Conservation (phyloP, 805 yeast genomes). For the Kuraishia floccosa region DNA sequence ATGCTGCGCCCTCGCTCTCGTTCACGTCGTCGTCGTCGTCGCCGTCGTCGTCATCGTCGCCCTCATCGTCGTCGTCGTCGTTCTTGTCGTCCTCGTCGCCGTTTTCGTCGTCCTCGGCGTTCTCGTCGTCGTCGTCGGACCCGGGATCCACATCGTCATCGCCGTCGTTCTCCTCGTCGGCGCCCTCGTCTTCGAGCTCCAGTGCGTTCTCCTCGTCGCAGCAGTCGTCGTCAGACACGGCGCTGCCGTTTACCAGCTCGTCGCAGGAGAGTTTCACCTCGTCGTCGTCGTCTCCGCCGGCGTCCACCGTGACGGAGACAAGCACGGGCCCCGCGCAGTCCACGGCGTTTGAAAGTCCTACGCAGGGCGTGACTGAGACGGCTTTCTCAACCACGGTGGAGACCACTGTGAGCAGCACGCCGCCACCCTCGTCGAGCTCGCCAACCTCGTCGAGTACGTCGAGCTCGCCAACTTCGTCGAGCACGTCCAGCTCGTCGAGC, state of each 20-base stretch:
- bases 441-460: constrained; percentile 1
- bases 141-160: too few species aligned
- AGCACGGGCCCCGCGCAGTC: too few species aligned
- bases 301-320: constrained; percentile 1
- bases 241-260: too few species aligned
- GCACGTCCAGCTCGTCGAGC: constrained; percentile 2
- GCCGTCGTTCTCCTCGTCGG: too few species aligned
- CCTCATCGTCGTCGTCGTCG: constrained; percentile 7
- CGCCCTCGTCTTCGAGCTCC: too few species aligned
- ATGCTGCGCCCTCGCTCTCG: constrained; percentile 3
- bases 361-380: too few species aligned
- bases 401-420: neutral
- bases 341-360: too few species aligned
- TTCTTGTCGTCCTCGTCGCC: neutral
- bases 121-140: neutral
- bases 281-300: constrained; percentile 6
- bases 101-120: constrained; percentile 7
- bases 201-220: too few species aligned
- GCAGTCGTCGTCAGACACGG: too few species aligned
- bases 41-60: constrained; percentile 1
- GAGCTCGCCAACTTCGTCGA: constrained; percentile 4
- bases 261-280: too few species aligned
- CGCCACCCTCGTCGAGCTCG: constrained; percentile 1
- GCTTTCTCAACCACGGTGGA: neutral
- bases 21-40: constrained; percentile 3